Evolutionary conservation across 306 rosid genomes (phyloP).

Genomic region (Urtica urens): DNA sequence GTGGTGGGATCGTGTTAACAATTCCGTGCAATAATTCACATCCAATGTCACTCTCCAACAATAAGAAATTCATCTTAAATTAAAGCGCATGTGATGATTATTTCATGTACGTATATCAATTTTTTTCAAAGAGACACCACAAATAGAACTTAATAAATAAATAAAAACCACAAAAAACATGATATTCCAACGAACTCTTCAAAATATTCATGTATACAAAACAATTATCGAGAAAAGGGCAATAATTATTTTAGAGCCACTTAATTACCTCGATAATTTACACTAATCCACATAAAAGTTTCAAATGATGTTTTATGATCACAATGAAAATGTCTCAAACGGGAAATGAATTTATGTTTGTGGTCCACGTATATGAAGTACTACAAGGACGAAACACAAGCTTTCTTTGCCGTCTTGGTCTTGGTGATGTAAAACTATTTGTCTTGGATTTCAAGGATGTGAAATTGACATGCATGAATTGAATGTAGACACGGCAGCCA

Average conservation of each 20-base stretch:
- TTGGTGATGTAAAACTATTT: background rate
- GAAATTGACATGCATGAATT: constrained; percentile 5
- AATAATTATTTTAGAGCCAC: too few species aligned
- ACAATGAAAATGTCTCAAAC: too few species aligned
- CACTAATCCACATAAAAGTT: too few species aligned
- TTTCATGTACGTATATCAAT: background rate
- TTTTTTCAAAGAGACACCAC: background rate
- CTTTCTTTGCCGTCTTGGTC: background rate
- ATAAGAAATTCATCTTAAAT: background rate
- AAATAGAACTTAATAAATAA: background rate
- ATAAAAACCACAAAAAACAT: background rate
- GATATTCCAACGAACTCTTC: too few species aligned
- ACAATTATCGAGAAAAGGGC: too few species aligned
- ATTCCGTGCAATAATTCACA: background rate
- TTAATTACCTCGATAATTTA: too few species aligned
- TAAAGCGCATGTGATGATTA: constrained; percentile 4
- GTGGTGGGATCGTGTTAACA: background rate
- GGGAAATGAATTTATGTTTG: too few species aligned
- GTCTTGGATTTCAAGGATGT: background rate
- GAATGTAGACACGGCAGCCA: constrained; percentile 5
- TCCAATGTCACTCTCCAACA: background rate
- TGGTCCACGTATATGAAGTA: too few species aligned
- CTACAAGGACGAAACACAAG: too few species aligned
- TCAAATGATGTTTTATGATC: too few species aligned
- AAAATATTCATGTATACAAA: too few species aligned